Conservation (phyloP, 2,329 filamentous ascomycete species). For the Talaromyces amestolkiae region DNA sequence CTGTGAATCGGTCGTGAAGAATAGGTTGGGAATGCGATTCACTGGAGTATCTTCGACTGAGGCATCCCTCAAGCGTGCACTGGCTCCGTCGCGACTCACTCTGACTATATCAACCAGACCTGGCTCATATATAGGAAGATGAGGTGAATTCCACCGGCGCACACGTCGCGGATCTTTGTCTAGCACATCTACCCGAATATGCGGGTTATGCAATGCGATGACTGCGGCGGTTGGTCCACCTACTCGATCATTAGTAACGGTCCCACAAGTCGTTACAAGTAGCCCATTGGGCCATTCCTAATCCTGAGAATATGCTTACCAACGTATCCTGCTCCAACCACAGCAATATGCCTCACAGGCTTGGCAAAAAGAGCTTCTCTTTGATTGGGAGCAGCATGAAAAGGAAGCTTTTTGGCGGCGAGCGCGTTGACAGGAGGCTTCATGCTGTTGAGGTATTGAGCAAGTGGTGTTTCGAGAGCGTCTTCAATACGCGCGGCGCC, state of each 20-base stretch:
- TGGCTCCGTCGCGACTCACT: conserved; percentile 39
- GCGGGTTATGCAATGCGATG: conserved; percentile 69
- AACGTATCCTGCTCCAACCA: conserved; percentile 73
- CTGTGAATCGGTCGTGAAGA: conserved; percentile 69
- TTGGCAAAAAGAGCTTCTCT: conserved; percentile 16
- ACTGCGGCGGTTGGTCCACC: conserved; percentile 74
- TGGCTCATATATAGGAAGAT: conserved; percentile 74
- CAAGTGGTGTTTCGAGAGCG: conserved; percentile 20
- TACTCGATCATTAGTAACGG: conserved; percentile 28
- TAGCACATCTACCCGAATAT: conserved; percentile 70
- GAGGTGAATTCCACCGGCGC: conserved; percentile 68
- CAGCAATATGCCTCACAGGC: conserved; percentile 57
- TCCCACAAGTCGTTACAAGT: neutral
- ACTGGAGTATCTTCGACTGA: conserved; percentile 35
- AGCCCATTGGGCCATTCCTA: neutral
- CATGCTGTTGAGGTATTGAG: conserved; percentile 19
- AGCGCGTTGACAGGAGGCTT: conserved; percentile 9
- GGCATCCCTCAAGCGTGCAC: conserved; percentile 15
- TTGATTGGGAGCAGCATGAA: conserved; percentile 1
- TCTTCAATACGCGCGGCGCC: conserved; percentile 27
- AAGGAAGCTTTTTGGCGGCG: conserved; percentile 9
- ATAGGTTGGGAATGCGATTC: conserved; percentile 61
- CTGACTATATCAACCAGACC: conserved; percentile 67
- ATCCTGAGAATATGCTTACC: conserved; percentile 52
- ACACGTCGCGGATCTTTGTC: conserved; percentile 67